Evolutionary conservation across 2,329 filamentous ascomycete genomes (phyloP).

Genomic region (Pleomassaria siparia): DNA sequence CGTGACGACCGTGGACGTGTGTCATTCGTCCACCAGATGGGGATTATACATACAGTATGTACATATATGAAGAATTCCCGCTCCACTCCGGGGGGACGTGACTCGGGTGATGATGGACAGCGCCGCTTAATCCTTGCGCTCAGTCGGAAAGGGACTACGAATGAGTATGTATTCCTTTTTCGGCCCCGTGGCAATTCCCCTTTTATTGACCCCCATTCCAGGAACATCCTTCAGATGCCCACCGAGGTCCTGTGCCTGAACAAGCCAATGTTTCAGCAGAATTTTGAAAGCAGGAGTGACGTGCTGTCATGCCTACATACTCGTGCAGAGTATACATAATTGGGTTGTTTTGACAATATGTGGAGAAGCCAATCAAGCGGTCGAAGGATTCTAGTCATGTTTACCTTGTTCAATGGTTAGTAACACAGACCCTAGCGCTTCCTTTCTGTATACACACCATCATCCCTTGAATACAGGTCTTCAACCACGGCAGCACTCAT

Average conservation of each 20-base stretch:
- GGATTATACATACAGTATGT: background rate
- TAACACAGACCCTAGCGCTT: background rate
- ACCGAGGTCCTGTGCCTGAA: background rate
- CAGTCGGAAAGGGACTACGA: background rate
- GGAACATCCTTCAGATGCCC: background rate
- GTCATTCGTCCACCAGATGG: background rate
- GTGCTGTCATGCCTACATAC: background rate
- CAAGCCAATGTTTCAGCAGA: background rate
- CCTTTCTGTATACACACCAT: background rate
- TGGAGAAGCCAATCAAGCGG: background rate
- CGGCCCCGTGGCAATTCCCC: background rate
- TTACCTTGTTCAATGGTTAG: background rate
- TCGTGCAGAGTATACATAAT: no score
- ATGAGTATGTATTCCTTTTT: background rate
- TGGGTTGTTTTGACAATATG: background rate
- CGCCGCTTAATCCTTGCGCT: background rate
- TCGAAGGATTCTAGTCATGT: background rate
- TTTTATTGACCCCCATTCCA: background rate
- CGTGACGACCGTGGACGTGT: background rate
- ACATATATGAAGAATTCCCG: no score
- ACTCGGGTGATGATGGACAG: background rate
- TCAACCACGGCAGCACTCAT: background rate
- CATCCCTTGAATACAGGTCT: no score
- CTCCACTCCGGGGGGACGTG: background rate
- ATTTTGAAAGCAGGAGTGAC: background rate